A percentile compares a stretch with the other conserved stretches of the same genome.
These are phyloP conservation scores for Exophiala phaeomuriformis DNA, from an alignment of 2,329 filamentous ascomycete genomes.

Conservation along the genomic window DNA sequence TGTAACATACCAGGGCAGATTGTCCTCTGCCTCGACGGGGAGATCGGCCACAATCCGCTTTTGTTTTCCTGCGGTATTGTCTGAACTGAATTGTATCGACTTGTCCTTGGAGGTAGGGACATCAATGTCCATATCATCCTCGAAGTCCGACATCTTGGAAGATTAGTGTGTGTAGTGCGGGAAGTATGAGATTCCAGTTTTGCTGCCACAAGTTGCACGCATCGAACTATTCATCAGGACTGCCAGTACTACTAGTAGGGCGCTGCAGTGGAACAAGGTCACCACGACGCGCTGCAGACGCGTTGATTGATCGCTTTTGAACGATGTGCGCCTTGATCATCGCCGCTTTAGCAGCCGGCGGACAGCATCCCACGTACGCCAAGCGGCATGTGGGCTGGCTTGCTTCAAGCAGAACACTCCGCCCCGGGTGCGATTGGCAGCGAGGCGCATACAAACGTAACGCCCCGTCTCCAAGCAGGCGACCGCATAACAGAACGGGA, in stretches of 20 bases:
- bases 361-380: background rate
- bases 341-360: background rate
- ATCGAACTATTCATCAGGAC: no score
- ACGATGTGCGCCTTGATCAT: background rate
- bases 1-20: constrained; percentile 68
- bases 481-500: constrained; percentile 9
- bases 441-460: background rate
- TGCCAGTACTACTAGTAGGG: background rate
- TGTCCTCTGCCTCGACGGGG: constrained; percentile 88
- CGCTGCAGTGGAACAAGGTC: background rate
- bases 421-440: background rate
- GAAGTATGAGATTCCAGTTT: background rate
- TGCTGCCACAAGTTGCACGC: no score
- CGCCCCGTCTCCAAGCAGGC: background rate
- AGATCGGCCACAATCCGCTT: constrained; percentile 89
- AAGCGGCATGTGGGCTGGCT: background rate
- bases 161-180: background rate
- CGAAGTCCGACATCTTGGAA: constrained; percentile 47
- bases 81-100: constrained; percentile 62
- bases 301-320: constrained; percentile 4
- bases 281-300: constrained; percentile 2
- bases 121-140: constrained; percentile 65
- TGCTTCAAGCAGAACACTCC: no score
- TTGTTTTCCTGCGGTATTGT: constrained; percentile 65
- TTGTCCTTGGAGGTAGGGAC: constrained; percentile 43